Evolutionary conservation across 2,329 filamentous ascomycete species (phyloP).

Genomic region (Elsinoe batatas): DNA sequence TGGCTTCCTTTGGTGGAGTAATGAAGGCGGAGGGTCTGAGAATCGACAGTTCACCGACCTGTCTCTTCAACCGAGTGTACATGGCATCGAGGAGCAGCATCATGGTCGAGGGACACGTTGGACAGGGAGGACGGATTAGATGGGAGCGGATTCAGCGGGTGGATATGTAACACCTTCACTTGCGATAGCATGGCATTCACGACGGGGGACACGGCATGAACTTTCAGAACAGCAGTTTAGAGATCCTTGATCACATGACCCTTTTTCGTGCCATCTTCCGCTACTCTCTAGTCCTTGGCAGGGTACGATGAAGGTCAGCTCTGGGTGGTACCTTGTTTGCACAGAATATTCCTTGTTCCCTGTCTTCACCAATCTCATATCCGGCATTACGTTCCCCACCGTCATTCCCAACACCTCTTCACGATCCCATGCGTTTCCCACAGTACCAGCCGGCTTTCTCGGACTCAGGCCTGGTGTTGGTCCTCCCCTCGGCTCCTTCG

Average conservation of each 20-base stretch:
- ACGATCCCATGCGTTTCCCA: too few relatives aligned
- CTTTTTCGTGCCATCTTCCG: not conserved
- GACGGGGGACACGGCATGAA: not conserved
- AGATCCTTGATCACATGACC: not conserved
- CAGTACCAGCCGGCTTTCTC: too few relatives aligned
- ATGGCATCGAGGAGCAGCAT: not conserved
- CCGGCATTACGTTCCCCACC: too few relatives aligned
- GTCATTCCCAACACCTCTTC: too few relatives aligned
- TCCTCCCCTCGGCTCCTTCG: too few relatives aligned
- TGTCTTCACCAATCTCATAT: too few relatives aligned
- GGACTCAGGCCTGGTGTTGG: too few relatives aligned
- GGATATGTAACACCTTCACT: conserved; percentile 12
- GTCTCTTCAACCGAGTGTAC: not conserved
- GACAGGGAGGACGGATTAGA: not conserved
- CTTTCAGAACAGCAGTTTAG: not conserved
- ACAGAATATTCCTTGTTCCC: too few relatives aligned
- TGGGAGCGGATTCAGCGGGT: not conserved
- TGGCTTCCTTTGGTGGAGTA: not conserved
- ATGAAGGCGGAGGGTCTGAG: too few relatives aligned
- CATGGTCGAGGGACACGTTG: not conserved
- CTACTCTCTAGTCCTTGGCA: not conserved
- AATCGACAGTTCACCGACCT: not conserved
- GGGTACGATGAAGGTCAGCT: too few relatives aligned
- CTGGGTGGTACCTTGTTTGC: too few relatives aligned
- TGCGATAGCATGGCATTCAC: conserved; percentile 8